These are phyloP conservation scores for Psophocarpus tetragonolobus DNA, from an alignment of 306 rosid genomes.

Conservation along the genomic window DNA sequence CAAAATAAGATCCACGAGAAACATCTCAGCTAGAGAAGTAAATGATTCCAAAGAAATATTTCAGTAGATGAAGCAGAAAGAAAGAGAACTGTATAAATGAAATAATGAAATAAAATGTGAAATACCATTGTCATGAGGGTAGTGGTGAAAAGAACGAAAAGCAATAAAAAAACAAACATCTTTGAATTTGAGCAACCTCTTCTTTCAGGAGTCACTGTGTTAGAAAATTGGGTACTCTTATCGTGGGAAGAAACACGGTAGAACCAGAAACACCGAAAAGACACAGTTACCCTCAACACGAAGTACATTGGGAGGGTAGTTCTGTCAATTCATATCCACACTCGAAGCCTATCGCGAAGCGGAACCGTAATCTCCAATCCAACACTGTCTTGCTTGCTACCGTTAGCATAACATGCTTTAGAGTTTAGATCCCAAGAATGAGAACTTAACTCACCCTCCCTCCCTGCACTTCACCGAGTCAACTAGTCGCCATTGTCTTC, in stretches of 20 bases:
- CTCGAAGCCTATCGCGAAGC: not conserved
- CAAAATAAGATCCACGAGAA: too few species aligned
- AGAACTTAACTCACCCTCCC: not conserved
- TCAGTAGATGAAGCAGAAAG: too few species aligned
- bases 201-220: not conserved
- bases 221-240: not conserved
- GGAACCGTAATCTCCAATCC: not conserved
- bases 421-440: conserved; percentile 38
- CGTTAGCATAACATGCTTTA: not conserved
- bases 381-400: not conserved
- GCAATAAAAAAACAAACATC: not conserved
- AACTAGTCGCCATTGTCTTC: conserved; percentile 39
- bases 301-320: not conserved
- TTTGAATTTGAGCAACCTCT: not conserved
- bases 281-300: not conserved
- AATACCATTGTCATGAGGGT: too few species aligned
- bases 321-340: not conserved
- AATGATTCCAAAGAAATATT: too few species aligned
- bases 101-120: too few species aligned
- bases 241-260: not conserved
- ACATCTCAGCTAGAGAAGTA: too few species aligned
- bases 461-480: conserved; percentile 44
- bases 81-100: too few species aligned
- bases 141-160: not conserved
- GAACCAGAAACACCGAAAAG: not conserved